Conservation (phyloP, 768 basidiomycete species). For the Collybia sordida region DNA sequence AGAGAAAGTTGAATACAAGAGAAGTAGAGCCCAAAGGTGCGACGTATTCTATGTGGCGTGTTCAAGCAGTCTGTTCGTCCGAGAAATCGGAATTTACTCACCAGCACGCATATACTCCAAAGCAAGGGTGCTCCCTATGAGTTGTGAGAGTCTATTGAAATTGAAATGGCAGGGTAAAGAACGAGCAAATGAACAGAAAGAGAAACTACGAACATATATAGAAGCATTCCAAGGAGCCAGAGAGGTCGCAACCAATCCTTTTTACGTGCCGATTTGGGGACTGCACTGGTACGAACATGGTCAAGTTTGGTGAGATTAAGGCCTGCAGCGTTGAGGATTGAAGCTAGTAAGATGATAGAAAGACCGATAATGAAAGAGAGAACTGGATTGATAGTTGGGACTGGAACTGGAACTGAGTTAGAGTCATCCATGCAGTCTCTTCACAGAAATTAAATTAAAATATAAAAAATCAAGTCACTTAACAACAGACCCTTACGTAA, state of each 20-base stretch:
- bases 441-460: too few relatives aligned
- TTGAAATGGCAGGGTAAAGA: constrained; percentile 8
- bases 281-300: constrained; percentile 73
- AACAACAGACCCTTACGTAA: background rate
- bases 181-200: background rate
- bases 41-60: constrained; percentile 72
- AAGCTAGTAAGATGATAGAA: constrained; percentile 79
- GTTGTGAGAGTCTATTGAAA: constrained; percentile 65
- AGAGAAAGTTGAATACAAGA: constrained; percentile 94
- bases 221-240: constrained; percentile 89
- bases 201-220: constrained; percentile 77
- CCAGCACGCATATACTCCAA: constrained; percentile 88
- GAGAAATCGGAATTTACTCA: constrained; percentile 23
- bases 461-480: too few relatives aligned
- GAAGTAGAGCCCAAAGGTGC: constrained; percentile 93
- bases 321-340: constrained; percentile 89
- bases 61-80: background rate
- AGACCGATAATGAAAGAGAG: constrained; percentile 84
- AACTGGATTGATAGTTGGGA: constrained; percentile 43
- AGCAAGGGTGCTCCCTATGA: constrained; percentile 85
- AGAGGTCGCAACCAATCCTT: constrained; percentile 82
- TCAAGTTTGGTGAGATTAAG: constrained; percentile 94
- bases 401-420: background rate
- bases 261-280: constrained; percentile 75
- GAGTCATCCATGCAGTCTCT: constrained; percentile 5